These are phyloP conservation scores for Hericium rajendrae DNA, from an alignment of 768 basidiomycete species.

Conservation along the genomic window DNA sequence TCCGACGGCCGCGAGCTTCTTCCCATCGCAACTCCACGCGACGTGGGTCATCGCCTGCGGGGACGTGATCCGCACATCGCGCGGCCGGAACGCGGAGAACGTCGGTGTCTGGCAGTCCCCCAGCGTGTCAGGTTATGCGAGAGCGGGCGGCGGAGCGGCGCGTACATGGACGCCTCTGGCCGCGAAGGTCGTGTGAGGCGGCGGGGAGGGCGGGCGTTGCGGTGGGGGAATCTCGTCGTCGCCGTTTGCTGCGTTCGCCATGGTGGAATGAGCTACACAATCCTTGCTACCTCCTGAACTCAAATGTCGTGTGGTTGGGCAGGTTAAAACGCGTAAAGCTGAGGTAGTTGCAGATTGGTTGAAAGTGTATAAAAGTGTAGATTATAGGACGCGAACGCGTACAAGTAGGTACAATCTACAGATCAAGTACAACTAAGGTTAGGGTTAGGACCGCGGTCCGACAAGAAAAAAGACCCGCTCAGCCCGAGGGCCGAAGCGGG, in stretches of 20 bases:
- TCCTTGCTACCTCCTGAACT: not conserved
- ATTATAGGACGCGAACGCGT: too few species aligned
- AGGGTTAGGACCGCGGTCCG: not conserved
- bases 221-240: constrained; percentile 4
- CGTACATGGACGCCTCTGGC: constrained; percentile 70
- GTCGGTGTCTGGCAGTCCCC: constrained; percentile 46
- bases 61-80: constrained; percentile 59
- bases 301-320: not conserved
- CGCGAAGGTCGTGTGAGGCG: constrained; percentile 33
- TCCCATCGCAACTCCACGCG: constrained; percentile 80
- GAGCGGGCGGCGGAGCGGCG: constrained; percentile 5
- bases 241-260: not conserved
- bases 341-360: not conserved
- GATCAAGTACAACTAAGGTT: not conserved
- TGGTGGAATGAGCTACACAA: not conserved
- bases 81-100: constrained; percentile 72
- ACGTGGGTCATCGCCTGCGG: constrained; percentile 63
- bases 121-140: not conserved
- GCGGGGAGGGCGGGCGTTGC: constrained; percentile 2
- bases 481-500: constrained; percentile 41
- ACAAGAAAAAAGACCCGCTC: constrained; percentile 20
- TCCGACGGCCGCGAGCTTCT: constrained; percentile 72
- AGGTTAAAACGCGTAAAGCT: not conserved
- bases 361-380: not conserved
- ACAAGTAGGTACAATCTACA: too few species aligned